Evolutionary conservation across 768 basidiomycete species (phyloP).

Genomic region (Termitomyces eurrhizus): DNA sequence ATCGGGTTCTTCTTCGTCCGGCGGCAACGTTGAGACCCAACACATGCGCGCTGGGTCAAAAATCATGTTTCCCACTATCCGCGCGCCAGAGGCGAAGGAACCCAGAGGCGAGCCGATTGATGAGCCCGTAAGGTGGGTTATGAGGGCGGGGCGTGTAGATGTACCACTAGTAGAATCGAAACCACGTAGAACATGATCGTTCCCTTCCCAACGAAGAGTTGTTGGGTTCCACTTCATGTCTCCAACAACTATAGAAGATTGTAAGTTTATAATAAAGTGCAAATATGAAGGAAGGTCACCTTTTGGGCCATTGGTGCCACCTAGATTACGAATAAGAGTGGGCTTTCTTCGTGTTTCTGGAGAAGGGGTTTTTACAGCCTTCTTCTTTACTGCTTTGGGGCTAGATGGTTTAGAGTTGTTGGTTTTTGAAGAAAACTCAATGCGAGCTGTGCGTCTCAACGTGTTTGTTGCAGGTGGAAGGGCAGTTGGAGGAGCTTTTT

Average conservation of each 20-base stretch:
- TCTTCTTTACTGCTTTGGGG: slow-evolving; percentile 40
- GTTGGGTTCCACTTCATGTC: slow-evolving; percentile 98
- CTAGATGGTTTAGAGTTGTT: slow-evolving; percentile 26
- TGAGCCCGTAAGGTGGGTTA: slow-evolving; percentile 90
- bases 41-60: slow-evolving; percentile 95
- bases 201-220: slow-evolving; percentile 93
- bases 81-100: slow-evolving; percentile 71
- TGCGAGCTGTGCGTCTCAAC: slow-evolving; percentile 51
- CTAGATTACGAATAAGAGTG: slow-evolving; percentile 83
- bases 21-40: slow-evolving; percentile 83
- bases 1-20: slow-evolving; percentile 92
- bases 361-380: slow-evolving; percentile 40
- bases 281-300: slow-evolving; percentile 39
- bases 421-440: slow-evolving; percentile 48
- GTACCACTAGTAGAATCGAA: slow-evolving; percentile 83
- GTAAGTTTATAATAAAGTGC: slow-evolving; percentile 13
- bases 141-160: slow-evolving; percentile 90
- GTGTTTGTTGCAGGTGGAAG: slow-evolving; percentile 45
- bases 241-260: slow-evolving; percentile 65
- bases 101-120: slow-evolving; percentile 77
- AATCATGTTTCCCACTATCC: slow-evolving; percentile 96
- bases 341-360: slow-evolving; percentile 66
- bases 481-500: slow-evolving; percentile 23
- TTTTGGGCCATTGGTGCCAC: slow-evolving; percentile 64
- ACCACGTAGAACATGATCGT: slow-evolving; percentile 86